phyloP scores from a whole-genome alignment of 805 yeast genomes.

The Priceomyces carsonii region DNA sequence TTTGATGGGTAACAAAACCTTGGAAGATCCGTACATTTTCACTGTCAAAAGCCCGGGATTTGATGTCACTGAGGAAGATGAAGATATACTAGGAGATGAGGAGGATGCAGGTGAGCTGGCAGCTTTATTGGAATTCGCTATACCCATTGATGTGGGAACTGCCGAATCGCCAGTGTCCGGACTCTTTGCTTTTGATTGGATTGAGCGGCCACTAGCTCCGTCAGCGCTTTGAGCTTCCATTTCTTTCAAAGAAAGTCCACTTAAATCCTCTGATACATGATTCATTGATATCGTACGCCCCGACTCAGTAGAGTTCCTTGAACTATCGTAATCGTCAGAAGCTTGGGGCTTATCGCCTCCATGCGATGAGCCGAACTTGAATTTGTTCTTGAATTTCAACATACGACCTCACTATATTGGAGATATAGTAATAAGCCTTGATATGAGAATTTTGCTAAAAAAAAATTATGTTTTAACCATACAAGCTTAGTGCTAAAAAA shows the following conservation, averaged over 20 bases:
- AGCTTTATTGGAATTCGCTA: neutral
- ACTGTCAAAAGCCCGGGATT: conserved; percentile 75
- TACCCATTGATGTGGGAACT: neutral
- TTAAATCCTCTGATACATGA: conserved; percentile 23
- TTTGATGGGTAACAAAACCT: conserved; percentile 69
- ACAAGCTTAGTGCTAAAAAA: neutral
- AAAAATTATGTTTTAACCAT: neutral
- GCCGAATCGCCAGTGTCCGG: conserved; percentile 2
- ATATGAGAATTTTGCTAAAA: neutral
- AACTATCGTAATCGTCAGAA: conserved; percentile 9
- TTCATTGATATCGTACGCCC: conserved; percentile 22
- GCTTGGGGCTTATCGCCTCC: conserved; percentile 12
- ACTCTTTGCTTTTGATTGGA: too few species aligned
- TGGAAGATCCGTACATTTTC: conserved; percentile 69
- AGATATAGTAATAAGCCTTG: neutral
- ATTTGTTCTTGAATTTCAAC: conserved; percentile 35
- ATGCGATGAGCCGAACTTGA: conserved; percentile 29
- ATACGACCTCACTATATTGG: conserved; percentile 14
- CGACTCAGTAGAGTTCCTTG: conserved; percentile 25
- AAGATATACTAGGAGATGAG: conserved; percentile 1
- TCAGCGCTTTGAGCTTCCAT: neutral
- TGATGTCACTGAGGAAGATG: conserved; percentile 5
- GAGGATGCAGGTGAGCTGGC: neutral
- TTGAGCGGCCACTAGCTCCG: neutral
- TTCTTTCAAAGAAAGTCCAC: conserved; percentile 16